Base-by-base conservation (phyloP, 257 asterid species). In the Eucommia ulmoides region DNA sequence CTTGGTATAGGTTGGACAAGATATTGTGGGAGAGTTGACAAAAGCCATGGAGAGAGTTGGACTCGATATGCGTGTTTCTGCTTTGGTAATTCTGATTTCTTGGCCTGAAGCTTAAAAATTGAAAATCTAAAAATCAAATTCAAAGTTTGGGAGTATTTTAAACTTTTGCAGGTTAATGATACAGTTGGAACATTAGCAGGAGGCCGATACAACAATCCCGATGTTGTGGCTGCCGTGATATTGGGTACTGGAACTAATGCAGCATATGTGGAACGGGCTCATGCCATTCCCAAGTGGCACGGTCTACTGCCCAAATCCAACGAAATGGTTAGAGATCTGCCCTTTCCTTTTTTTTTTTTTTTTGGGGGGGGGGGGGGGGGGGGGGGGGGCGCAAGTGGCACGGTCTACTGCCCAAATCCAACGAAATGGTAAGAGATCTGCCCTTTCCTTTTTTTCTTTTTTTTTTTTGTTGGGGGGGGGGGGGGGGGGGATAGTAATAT, bases 221-320 rank as follows among this genome's bases (percentile, higher is more conserved):
- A 91, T 65, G 94, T 77, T 24, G 52, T 91, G 51, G 98, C 98
- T 51, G 86, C 94, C 50, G 87, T 89, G 57, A 86, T 89, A 23
- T 66, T 86, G 59, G 96, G 98, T 46, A 89, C 96, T 1, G 98
- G 98, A 62, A 83, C 94, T 63, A 89, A 89, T 69, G 98, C 98
- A 49, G 94, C 96, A 20, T 86, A 89, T 63, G 86, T 80, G 3
- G 96, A 89, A 54, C 80, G 80, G 19, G 92, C 93, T 19, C 54
- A 77, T 59, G 79, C 78, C 19, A 89, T 89, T 70, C 93, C 96
- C 5, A 89, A 89, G 73, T 76, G 85, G 88, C 83, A 80, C 25
- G 93, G 86, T 41, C 69, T 58, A 45, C 72, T 71, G 53, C 84
- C 96, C 22, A 76, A 75, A 58, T 70, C 86, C 0, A 94, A 93